Base-by-base conservation (phyloP, 2,329 filamentous ascomycete species). In the Ilyonectria sp. region DNA sequence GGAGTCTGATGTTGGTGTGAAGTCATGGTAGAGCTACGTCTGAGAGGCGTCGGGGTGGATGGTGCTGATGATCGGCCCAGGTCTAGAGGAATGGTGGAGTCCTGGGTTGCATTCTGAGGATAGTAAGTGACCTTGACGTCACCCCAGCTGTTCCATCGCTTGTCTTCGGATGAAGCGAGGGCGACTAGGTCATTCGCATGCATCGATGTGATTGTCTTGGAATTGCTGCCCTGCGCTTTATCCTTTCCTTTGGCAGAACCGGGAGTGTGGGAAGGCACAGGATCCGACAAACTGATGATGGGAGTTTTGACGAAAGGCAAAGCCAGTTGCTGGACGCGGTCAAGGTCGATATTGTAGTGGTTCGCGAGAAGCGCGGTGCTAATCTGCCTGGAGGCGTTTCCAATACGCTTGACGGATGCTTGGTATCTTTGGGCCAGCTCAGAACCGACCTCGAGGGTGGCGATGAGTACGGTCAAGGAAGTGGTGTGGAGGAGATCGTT, bases 381-480 rank as follows among this genome's bases (percentile, higher is more conserved):
- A 50, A 95, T 86, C 72, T 91, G 86, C 54, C 89, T 88, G 29
- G 86, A 88, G 15, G 90, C 86, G 66, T 89, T 89, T n/a, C 87
- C 85, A 58, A 92, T 86, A 29, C 94, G 91, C 81, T 95, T 94
- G 68, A 96, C 91, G 19, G 94, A 94, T 10, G 93, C 94, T 80
- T 97, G 93, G 74, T 98, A 99, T 74, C 96, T 90, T 82, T 98
- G 94, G 13, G 96, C 95, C 68, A 99, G 86, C 78, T 95, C 93
- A 46, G 95, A 91, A 33, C 92, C 91, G 67, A 99, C 89, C 70
- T 93, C 91, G 47, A 99, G 87, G 9, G 94, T 92, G 33, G 89
- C 88, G 76, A 93, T 90, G 60, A 99, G 86, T 55, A 99, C 87
- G 31, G 91, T 89, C 64, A 95, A 86, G 26, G 93, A 95, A 3